Evolutionary conservation across 768 basidiomycete genomes (phyloP), one percentile per base, ranked within the genome.

Genomic region (Suillus sp.): DNA sequence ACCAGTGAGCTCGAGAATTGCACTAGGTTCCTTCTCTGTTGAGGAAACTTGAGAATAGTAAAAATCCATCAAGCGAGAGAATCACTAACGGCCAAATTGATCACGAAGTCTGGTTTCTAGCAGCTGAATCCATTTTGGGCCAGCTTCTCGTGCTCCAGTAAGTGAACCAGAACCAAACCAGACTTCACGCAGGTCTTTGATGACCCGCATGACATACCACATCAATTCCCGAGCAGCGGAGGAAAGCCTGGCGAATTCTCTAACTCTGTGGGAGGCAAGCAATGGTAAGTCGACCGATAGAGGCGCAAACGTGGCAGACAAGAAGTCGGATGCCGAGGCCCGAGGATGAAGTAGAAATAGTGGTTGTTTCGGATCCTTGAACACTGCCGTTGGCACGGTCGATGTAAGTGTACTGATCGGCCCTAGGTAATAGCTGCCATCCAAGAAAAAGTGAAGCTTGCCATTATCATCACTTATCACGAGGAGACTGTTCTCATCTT

Each of bases 361-460:
- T 18, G 84, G 81, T 20, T 69, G 71, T 53, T 69, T 70, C 27
- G 80, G 78, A 64, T 83, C 78, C 68, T 88, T 89, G 73, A 57
- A 78, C 62, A 66, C 63, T 58, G 25, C 65, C 27, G 27, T 57
- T 20, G 56, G 56, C 60, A 68, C 69, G 67, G 43, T 62, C 37
- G 61, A 67, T 54, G 64, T 67, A n/a, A 72, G 59, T 35, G 71
- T 65, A 64, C 65, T 51, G 37, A 89, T 73, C 25, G 77, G 72
- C 30, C 92, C 92, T 42, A 94, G 78, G 37, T 85, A 84, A 74
- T 89, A 94, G 65, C 83, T 85, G 18, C 92, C 93, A 69, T 94
- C 92, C 54, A 93, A 78, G 76, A 87, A 93, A 65, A 77, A 83
- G 72, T 87, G 83, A 43, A 92, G 71, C 62, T 73, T 73, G 6